Conservation (phyloP, 192 early-diverging fungal species). For the Diversispora eburnea region DNA sequence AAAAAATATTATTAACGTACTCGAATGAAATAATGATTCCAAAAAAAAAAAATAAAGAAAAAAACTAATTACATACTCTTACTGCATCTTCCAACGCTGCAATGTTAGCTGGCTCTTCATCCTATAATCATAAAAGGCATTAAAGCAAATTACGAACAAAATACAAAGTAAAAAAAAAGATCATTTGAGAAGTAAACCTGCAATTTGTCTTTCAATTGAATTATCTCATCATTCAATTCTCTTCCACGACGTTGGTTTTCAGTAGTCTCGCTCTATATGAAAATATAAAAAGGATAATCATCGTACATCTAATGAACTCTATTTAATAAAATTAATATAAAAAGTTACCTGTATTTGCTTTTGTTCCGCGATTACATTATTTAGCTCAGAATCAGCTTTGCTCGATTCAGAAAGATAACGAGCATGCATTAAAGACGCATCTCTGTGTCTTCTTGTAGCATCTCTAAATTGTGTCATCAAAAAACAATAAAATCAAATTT, state of each 20-base stretch:
- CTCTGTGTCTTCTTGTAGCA: neutral
- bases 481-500: neutral
- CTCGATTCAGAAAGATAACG: conserved; percentile 27
- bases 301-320: neutral
- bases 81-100: conserved; percentile 53
- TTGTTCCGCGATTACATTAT: conserved; percentile 31
- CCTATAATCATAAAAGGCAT: conserved; percentile 28
- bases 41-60: neutral
- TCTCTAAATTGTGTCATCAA: neutral
- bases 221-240: conserved; percentile 36
- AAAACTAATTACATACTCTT: conserved; percentile 10
- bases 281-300: neutral
- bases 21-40: neutral
- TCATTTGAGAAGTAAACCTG: conserved; percentile 3
- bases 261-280: conserved; percentile 26
- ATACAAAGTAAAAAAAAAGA: neutral
- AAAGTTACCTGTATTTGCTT: conserved; percentile 23
- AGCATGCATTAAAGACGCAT: neutral
- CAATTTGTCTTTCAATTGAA: conserved; percentile 43
- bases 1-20: neutral
- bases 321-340: neutral
- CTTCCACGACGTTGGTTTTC: conserved; percentile 37
- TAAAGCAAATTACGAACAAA: neutral
- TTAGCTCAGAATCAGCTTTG: conserved; percentile 34
- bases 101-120: conserved; percentile 63